Percentiles rank a stretch among this genome's conserved stretches.
Evolutionary conservation across 1,139 yeast species (phyloP).

Genomic region (Taphrina betulina): DNA sequence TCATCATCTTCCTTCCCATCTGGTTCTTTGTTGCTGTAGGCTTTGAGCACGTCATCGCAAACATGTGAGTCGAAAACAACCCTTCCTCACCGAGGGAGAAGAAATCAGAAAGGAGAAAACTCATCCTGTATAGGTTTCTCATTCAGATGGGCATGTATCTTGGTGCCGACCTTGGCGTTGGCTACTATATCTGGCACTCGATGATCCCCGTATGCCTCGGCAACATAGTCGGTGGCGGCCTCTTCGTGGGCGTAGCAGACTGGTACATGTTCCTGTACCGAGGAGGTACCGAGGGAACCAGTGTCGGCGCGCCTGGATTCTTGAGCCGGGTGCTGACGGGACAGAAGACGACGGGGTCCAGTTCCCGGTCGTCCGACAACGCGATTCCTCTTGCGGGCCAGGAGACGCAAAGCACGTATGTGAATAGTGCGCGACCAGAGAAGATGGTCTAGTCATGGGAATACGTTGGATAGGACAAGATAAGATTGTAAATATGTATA

Average conservation of each 20-base stretch:
- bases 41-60: conserved; percentile 77
- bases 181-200: conserved; percentile 67
- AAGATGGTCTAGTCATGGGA: conserved; percentile 3
- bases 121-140: too few relatives aligned
- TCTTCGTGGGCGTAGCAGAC: conserved; percentile 37
- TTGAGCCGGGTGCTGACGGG: conserved; percentile 10
- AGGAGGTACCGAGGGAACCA: conserved; percentile 18
- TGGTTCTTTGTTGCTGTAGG: conserved; percentile 74
- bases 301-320: conserved; percentile 22
- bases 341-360: neutral
- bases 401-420: too few relatives aligned
- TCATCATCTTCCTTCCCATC: conserved; percentile 65
- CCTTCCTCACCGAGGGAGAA: neutral
- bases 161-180: conserved; percentile 62
- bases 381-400: neutral
- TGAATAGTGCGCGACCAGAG: too few relatives aligned
- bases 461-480: too few relatives aligned
- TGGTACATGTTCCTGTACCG: conserved; percentile 37
- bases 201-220: conserved; percentile 37
- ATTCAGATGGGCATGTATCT: conserved; percentile 42
- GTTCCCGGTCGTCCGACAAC: too few relatives aligned
- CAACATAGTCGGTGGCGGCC: conserved; percentile 38
- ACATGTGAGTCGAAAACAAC: conserved; percentile 40
- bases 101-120: too few relatives aligned
- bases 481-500: too few relatives aligned